Base-by-base conservation (phyloP, 495 filamentous ascomycete genomes). In the Staphylotrichum longicolle region DNA sequence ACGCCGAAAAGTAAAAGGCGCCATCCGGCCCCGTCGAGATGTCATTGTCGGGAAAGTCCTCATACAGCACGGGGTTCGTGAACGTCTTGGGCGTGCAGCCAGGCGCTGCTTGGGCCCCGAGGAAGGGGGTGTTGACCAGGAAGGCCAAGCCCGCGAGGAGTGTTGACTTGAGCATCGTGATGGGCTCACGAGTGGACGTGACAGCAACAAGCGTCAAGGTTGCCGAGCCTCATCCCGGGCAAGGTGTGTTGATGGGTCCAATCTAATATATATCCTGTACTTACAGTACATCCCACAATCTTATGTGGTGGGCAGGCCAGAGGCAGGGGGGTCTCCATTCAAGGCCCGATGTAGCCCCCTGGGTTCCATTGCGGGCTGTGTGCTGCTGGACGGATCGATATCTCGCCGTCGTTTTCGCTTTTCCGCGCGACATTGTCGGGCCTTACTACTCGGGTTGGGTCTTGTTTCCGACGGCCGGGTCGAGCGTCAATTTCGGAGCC, bases 31-130 rank as follows among this genome's bases (percentile, higher is more conserved):
- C 54, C 3, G 45, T 4, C 1, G 41, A 56, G 12, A 56, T 12
- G 12, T 56, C 54, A 14, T 56, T 56, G 54, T 56, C 54, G 6
- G 54, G 40, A 14, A 56, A 56, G 54, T 56, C 54, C 27, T 45
- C 54, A 14, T 56, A 56, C 7, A 56, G 11, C n/a, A 56, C n/a
- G 12, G 54, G 54, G 41, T 56, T 56, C 27, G n/a, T 44, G 54
- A 56, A 56, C 9, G 54, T 56, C 39, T 41, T 5, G 3, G 15
- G 9, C 14, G 15, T 39, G 5, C 52, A 44, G 20, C 37, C 39
- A 3, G 37, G 6, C 37, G 37, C 33, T 9, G 49, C 49, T 33
- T 52, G 32, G 10, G 30, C 49, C 5, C 49, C 49, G 14, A n/a
- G 33, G 49, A 52, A 15, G 33, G 49, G 33, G 12, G 32, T 37